A percentile compares a stretch with the other conserved stretches of the same genome.
Evolutionary conservation across 768 basidiomycete species (phyloP).

Genomic region (Amanita fuliginea): DNA sequence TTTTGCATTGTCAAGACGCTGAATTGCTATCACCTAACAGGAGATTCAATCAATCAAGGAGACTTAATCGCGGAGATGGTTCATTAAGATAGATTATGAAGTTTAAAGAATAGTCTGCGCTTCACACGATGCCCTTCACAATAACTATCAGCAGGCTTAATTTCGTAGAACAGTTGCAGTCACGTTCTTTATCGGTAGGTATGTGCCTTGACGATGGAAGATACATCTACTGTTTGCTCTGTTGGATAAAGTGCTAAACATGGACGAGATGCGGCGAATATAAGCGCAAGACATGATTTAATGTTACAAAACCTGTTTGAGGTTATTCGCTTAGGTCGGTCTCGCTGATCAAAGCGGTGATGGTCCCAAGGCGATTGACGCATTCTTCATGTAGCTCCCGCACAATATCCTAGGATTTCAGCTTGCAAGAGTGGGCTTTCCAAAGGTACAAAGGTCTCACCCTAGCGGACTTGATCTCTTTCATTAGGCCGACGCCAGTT

Average conservation of each 20-base stretch:
- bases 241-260: too few relatives aligned
- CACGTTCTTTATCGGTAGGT: too few relatives aligned
- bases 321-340: neutral
- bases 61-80: conserved; percentile 87
- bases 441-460: conserved; percentile 13
- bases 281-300: neutral
- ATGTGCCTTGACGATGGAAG: too few relatives aligned
- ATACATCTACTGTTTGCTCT: too few relatives aligned
- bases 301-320: neutral
- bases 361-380: conserved; percentile 18
- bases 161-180: too few relatives aligned
- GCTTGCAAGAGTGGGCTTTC: neutral
- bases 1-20: neutral
- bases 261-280: too few relatives aligned
- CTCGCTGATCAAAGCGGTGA: neutral
- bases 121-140: neutral
- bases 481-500: conserved; percentile 48
- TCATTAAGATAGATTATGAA: conserved; percentile 28
- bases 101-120: neutral
- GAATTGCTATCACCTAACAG: conserved; percentile 23
- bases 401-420: conserved; percentile 38
- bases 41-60: conserved; percentile 92
- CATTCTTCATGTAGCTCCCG: conserved; percentile 41
- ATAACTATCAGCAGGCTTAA: too few relatives aligned
- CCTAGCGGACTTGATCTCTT: conserved; percentile 27